Base-by-base conservation (phyloP, 129 eudicot species). In the Flaveria ramosissima region DNA sequence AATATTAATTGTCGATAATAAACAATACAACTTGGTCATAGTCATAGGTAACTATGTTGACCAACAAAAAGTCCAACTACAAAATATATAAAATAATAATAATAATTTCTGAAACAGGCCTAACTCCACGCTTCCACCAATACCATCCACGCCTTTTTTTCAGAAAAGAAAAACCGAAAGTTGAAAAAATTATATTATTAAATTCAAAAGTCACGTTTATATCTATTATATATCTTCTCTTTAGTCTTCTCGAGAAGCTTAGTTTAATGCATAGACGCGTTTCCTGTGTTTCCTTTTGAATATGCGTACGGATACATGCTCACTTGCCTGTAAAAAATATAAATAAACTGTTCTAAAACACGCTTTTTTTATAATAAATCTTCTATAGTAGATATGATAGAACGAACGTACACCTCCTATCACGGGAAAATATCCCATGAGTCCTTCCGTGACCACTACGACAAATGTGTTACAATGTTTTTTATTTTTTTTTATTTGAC, bases 281-380 rank as follows among this genome's bases (percentile, higher is more conserved):
- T 72, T 79, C 73, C 83, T 72, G 63, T 66, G 74, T 52, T 72
- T 79, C 73, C 83, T 72, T 63, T 67, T 79, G 83, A 79, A 72
- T 51, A 36, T 26, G 83, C 78, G 74, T 80, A 80, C 4, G 84
- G 84, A 53, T 71, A 67, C 56, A 43, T 4, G 11, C 71, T 27
- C 71, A 56, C 84, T 60, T 80, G 80, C 76, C 84, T 80, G 84
- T 70, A 74, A 23, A 80, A 80, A 51, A n/a, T 7, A 0, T 47
- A 6, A 50, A 50, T 14, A 46, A 36, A 36, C 1, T 5, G 41
- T 36, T 36, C 7, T 36, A 36, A 36, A 36, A 36, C 41, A 4
- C 41, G 7, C 1, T 36, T 36, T 4, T 36, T 36, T 4, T 36
- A 36, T 36, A 36, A 36, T 36, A 36, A 0, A 6, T 36, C 7